Evolutionary conservation across 2,329 filamentous ascomycete species (phyloP).

Genomic region (Penicillium sp.): DNA sequence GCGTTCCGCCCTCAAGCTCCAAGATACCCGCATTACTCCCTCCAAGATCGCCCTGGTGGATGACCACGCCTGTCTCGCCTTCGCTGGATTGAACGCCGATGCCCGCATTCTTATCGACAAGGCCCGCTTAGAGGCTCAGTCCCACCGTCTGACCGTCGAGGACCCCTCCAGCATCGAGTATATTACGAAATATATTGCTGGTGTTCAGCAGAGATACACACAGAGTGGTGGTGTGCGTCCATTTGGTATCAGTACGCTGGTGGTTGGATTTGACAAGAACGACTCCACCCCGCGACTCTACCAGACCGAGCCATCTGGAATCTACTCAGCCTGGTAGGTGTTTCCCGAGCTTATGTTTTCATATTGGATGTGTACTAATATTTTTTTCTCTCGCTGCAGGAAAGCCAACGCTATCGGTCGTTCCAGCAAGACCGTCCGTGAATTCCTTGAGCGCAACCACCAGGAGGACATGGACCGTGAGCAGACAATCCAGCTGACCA

Average conservation of each 20-base stretch:
- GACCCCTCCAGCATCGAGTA: conserved; percentile 98
- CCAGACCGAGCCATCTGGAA: conserved; percentile 98
- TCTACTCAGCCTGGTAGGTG: conserved; percentile 94
- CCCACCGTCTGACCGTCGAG: conserved; percentile 93
- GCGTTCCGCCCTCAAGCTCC: conserved; percentile 97
- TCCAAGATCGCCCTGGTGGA: conserved; percentile 98
- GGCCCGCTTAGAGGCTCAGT: conserved; percentile 94
- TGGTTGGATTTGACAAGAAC: conserved; percentile 96
- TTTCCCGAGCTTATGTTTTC: background rate
- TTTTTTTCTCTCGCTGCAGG: conserved; percentile 54
- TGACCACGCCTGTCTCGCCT: conserved; percentile 93
- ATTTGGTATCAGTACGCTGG: conserved; percentile 97
- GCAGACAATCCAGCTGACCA: conserved; percentile 91
- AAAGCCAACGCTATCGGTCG: conserved; percentile 98
- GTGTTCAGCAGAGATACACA: conserved; percentile 97
- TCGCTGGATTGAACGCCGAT: conserved; percentile 95
- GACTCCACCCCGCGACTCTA: conserved; percentile 87
- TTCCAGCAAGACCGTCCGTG: conserved; percentile 97
- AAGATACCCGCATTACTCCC: conserved; percentile 97
- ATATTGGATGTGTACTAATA: conserved; percentile 18
- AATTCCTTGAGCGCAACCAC: conserved; percentile 98
- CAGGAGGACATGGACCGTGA: conserved; percentile 97
- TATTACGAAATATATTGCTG: conserved; percentile 97
- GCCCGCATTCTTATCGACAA: conserved; percentile 98
- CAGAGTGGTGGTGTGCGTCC: conserved; percentile 97